Evolutionary conservation across 371 early-diverging fungal species (phyloP).

Genomic region (Zychaea mexicana): DNA sequence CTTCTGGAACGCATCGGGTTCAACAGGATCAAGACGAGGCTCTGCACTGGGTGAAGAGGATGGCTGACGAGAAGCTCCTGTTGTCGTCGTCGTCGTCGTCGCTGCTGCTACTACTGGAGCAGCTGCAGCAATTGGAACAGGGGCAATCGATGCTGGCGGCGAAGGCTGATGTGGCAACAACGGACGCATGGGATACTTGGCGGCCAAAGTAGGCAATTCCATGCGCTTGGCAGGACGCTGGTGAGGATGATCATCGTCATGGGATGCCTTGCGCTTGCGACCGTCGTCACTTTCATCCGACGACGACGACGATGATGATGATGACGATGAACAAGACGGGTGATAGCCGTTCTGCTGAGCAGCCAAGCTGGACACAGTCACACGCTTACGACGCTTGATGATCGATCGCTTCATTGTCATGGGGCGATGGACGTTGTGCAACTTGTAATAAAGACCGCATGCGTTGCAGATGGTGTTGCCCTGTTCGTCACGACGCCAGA

Average conservation of each 20-base stretch:
- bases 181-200: slow-evolving; percentile 23
- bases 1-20: slow-evolving; percentile 38
- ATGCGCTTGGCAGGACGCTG: slow-evolving; percentile 23
- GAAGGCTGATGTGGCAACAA: slow-evolving; percentile 26
- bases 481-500: slow-evolving; percentile 78
- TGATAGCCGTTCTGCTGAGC: slow-evolving; percentile 21
- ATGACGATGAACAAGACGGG: slow-evolving; percentile 1
- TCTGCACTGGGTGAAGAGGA: no score
- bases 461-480: slow-evolving; percentile 80
- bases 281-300: slow-evolving; percentile 8
- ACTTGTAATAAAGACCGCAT: slow-evolving; percentile 79
- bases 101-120: no score
- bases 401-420: slow-evolving; percentile 56
- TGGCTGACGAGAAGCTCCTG: background rate
- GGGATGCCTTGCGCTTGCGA: slow-evolving; percentile 18
- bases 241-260: slow-evolving; percentile 9
- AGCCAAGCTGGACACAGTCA: slow-evolving; percentile 25
- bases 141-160: background rate
- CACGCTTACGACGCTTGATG: slow-evolving; percentile 58
- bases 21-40: slow-evolving; percentile 29
- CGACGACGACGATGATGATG: slow-evolving; percentile 8
- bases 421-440: slow-evolving; percentile 67
- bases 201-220: slow-evolving; percentile 14
- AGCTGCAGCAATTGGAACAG: slow-evolving; percentile 6
- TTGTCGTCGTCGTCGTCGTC: background rate